Evolutionary conservation across 805 yeast genomes (phyloP), one percentile per base, ranked within the genome.

Genomic region (Kazachstania africana): DNA sequence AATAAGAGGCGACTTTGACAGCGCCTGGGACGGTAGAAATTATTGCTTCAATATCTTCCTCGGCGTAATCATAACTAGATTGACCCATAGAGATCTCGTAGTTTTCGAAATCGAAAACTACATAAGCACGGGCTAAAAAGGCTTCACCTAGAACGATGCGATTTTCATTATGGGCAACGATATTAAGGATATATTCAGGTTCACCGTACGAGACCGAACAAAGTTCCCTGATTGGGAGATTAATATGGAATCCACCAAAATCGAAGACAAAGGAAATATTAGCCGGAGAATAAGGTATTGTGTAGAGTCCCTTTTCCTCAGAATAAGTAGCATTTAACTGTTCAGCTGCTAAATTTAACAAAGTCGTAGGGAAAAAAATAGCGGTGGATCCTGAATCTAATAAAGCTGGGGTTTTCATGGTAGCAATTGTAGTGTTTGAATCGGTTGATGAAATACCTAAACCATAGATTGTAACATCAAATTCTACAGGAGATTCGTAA

Each of bases 181-280:
- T 37, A 6, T 68, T 72, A 25, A 72, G 42, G 5, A 62, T 66
- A 55, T 78, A 72, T 10, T 24, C 15, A 16, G 24, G 16, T 3
- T 17, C n/a, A 17, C 27, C 15, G 18, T 54, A 45, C 24, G 44
- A 34, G 12, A 27, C 26, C 22, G 57, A 38, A n/a, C 24, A 27
- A 17, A 59, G 37, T 37, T 57, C 47, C 3, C 37, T 23, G 12
- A 71, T 46, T 18, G 78, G 75, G 10, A 68, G 72, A 14, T 56
- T 45, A 35, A 79, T 72, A 9, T 55, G 50, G 26, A 63, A 57
- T 2, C 87, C 87, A 39, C 74, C 73, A 52, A 80, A 76, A 44
- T 70, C 61, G 43, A 70, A 72, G 24, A 59, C 57, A 8, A 72
- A 36, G 36, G 51, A 41, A 2, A 55, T 52, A 33, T 19, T 19